phyloP scores from a whole-genome alignment of 768 basidiomycete species.

The Megacollybia marginata region DNA sequence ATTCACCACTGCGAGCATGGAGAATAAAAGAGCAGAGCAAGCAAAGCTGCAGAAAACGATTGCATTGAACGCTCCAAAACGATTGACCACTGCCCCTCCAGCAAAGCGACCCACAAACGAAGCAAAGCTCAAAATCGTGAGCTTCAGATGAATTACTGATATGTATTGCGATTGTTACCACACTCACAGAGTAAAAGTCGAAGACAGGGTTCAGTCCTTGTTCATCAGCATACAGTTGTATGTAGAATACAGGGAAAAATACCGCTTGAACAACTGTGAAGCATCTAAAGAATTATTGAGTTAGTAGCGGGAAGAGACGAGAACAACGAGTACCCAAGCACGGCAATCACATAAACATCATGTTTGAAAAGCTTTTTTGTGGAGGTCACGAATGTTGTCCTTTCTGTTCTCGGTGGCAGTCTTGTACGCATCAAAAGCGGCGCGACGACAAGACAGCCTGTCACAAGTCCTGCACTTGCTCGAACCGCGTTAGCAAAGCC shows the following conservation, averaged over 20 bases:
- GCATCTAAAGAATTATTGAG: background rate
- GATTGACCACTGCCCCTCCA: constrained; percentile 31
- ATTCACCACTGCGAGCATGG: constrained; percentile 29
- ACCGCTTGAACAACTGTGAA: constrained; percentile 12
- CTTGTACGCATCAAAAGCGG: constrained; percentile 27
- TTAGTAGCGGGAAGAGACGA: background rate
- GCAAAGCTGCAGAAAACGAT: constrained; percentile 24
- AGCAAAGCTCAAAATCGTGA: constrained; percentile 51
- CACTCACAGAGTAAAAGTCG: constrained; percentile 40
- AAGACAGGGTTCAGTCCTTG: constrained; percentile 32
- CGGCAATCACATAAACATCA: constrained; percentile 19
- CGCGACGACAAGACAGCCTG: constrained; percentile 24
- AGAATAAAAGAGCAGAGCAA: constrained; percentile 29
- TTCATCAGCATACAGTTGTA: constrained; percentile 39
- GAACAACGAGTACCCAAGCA: constrained; percentile 24
- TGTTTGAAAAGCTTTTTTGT: constrained; percentile 21
- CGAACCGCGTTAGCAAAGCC: constrained; percentile 34
- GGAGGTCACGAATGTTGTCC: constrained; percentile 10
- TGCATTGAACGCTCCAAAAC: constrained; percentile 35
- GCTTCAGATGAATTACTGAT: constrained; percentile 14
- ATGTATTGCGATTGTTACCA: background rate
- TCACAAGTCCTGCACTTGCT: constrained; percentile 29
- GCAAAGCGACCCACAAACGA: constrained; percentile 43
- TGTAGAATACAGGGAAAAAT: constrained; percentile 37
- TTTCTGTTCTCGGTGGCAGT: constrained; percentile 21